Base-by-base conservation (phyloP, 176 grass and related monocot species). In the Aegilops speltoides region DNA sequence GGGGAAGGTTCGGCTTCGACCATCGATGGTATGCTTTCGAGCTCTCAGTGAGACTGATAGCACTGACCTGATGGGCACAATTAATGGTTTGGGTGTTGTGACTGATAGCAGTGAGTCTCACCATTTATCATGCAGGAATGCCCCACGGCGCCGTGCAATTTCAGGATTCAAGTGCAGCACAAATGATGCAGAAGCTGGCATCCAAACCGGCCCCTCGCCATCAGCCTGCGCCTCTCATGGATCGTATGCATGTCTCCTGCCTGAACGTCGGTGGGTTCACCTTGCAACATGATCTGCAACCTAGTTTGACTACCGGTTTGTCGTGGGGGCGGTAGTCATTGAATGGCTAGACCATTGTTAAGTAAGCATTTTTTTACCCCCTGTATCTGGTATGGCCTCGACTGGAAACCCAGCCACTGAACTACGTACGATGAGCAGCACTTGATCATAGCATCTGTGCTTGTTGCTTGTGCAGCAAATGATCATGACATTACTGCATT, bases 251-350 rank as follows among this genome's bases (percentile, higher is more conserved):
- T 10, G 82, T 94, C 78, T 82, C 86, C 83, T 97, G 95, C 78
- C 52, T 92, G 56, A 89, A 89, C 67, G 86, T 86, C 80, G 92
- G 95, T 97, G 84, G n/a, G 87, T 97, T 74, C 52, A 83, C 76
- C 77, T 87, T 86, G 57, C 63, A 83, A 59, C 45, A 71, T 73
- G 40, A 33, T 87, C 72, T 68, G 41, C 72, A 86, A 41, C 68
- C 45, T 82, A 76, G 46, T 82, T 78, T 87, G 63, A 78, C 77
- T 79, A 33, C 74, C 61, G 73, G 34, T 75, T 24, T 74, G 28
- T 57, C 52, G 70, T 76, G 41, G 70, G 75, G 40, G 63, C 36
- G 83, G 38, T 86, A 68, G 74, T 66, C 46, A 84, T 75, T 76
- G 50, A 77, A 77, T 85, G 70, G 66, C 75, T 56, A 84, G 34